phyloP scores from a whole-genome alignment of 352 stramenopile genomes.

The Phytophthora sp. region DNA sequence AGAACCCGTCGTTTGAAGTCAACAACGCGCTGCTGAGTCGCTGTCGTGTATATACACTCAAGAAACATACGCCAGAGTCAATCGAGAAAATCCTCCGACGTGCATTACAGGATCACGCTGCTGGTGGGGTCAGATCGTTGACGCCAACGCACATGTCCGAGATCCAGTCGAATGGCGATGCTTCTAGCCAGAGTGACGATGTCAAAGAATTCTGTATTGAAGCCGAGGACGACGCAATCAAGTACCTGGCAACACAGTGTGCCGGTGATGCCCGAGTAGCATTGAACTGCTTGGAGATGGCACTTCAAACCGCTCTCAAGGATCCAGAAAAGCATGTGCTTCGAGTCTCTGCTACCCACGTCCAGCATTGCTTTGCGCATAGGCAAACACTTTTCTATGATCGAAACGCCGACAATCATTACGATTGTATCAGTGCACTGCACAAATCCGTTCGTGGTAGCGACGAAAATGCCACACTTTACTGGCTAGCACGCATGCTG shows the following conservation, averaged over 20 bases:
- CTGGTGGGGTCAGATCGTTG: slow-evolving; percentile 42
- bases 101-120: slow-evolving; percentile 48
- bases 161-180: slow-evolving; percentile 7
- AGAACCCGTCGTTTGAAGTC: slow-evolving; percentile 91
- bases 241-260: slow-evolving; percentile 75
- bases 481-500: slow-evolving; percentile 89
- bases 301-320: slow-evolving; percentile 52
- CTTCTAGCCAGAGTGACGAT: slow-evolving; percentile 4
- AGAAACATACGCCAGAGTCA: slow-evolving; percentile 69
- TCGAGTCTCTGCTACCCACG: slow-evolving; percentile 58
- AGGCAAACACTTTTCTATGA: slow-evolving; percentile 85
- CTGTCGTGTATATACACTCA: slow-evolving; percentile 79
- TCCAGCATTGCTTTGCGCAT: slow-evolving; percentile 76
- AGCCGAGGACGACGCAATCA: slow-evolving; percentile 61
- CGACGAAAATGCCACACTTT: slow-evolving; percentile 81
- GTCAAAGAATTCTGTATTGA: slow-evolving; percentile 30
- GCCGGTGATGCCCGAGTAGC: slow-evolving; percentile 82
- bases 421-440: slow-evolving; percentile 85
- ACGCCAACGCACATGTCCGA: slow-evolving; percentile 15
- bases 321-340: slow-evolving; percentile 40
- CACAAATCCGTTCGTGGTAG: slow-evolving; percentile 88
- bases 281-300: slow-evolving; percentile 87
- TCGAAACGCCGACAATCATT: slow-evolving; percentile 87
- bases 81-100: slow-evolving; percentile 71
- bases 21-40: slow-evolving; percentile 86